These are phyloP conservation scores for Candida labiduridarum DNA, from an alignment of 1,139 yeast species.

Conservation along the genomic window DNA sequence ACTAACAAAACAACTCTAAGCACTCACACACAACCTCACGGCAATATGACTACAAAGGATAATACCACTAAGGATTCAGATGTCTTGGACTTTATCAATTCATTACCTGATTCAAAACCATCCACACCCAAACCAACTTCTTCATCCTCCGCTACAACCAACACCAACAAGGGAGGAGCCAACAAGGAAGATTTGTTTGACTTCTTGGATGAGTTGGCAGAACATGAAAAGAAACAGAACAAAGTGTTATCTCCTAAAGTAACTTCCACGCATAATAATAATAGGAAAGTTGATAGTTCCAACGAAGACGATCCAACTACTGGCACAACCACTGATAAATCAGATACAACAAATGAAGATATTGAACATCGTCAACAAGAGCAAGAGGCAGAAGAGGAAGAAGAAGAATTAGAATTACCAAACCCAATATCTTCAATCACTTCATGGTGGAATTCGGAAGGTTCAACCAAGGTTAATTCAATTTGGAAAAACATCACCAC, in stretches of 20 bases:
- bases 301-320: constrained; percentile 11
- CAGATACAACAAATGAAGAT: constrained; percentile 16
- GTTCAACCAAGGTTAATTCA: constrained; percentile 72
- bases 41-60: constrained; percentile 8
- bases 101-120: constrained; percentile 71
- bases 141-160: constrained; percentile 19
- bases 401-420: constrained; percentile 15
- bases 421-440: constrained; percentile 75
- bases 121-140: constrained; percentile 34
- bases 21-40: neutral
- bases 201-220: constrained; percentile 80
- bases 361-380: constrained; percentile 9
- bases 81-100: constrained; percentile 85
- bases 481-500: constrained; percentile 62
- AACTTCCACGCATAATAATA: neutral
- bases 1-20: neutral
- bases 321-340: constrained; percentile 15
- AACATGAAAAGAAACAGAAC: constrained; percentile 32
- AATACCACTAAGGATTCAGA: constrained; percentile 49
- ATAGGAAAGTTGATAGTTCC: constrained; percentile 3
- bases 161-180: neutral
- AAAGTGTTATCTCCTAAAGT: constrained; percentile 5
- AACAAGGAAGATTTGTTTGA: constrained; percentile 70
- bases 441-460: constrained; percentile 81
- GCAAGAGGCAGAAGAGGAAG: constrained; percentile 4